phyloP scores from a whole-genome alignment of 768 basidiomycete genomes.

The Hortiboletus campestris region DNA sequence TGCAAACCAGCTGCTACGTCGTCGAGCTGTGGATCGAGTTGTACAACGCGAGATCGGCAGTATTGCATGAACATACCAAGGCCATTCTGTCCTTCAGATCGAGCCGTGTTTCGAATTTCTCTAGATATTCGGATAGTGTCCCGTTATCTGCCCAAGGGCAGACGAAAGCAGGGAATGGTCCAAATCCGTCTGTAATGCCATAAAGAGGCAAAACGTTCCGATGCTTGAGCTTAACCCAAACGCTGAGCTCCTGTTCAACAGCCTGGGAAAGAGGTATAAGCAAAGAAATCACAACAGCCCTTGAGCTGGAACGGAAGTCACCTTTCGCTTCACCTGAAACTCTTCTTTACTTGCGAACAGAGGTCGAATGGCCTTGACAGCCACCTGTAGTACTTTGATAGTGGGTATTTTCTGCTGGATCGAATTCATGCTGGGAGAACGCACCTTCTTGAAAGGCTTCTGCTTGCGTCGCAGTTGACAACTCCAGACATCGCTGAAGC shows the following conservation, averaged over 20 bases:
- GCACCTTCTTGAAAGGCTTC: slow-evolving; percentile 6
- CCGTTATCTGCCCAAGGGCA: slow-evolving; percentile 36
- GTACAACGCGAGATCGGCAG: background rate
- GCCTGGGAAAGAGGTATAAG: slow-evolving; percentile 15
- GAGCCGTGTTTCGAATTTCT: slow-evolving; percentile 7
- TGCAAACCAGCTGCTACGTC: slow-evolving; percentile 24
- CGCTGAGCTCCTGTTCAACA: slow-evolving; percentile 26
- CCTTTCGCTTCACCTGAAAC: slow-evolving; percentile 16
- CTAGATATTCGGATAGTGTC: slow-evolving; percentile 30
- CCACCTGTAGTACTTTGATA: slow-evolving; percentile 15
- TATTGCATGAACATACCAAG: slow-evolving; percentile 10
- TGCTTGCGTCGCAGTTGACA: slow-evolving; percentile 9
- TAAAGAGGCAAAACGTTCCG: slow-evolving; percentile 32
- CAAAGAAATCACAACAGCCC: background rate
- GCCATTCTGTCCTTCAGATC: slow-evolving; percentile 15
- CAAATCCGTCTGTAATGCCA: slow-evolving; percentile 27
- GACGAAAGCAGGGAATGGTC: slow-evolving; percentile 30
- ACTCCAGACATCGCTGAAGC: slow-evolving; percentile 32
- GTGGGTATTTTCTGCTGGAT: background rate
- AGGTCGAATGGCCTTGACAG: slow-evolving; percentile 26
- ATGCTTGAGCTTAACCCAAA: slow-evolving; percentile 32
- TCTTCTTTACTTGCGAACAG: slow-evolving; percentile 1
- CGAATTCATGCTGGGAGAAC: background rate
- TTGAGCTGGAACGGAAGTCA: background rate
- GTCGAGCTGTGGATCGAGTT: slow-evolving; percentile 16